phyloP scores from a whole-genome alignment of 106 monocot genomes.

The Dendrobium catenatum region DNA sequence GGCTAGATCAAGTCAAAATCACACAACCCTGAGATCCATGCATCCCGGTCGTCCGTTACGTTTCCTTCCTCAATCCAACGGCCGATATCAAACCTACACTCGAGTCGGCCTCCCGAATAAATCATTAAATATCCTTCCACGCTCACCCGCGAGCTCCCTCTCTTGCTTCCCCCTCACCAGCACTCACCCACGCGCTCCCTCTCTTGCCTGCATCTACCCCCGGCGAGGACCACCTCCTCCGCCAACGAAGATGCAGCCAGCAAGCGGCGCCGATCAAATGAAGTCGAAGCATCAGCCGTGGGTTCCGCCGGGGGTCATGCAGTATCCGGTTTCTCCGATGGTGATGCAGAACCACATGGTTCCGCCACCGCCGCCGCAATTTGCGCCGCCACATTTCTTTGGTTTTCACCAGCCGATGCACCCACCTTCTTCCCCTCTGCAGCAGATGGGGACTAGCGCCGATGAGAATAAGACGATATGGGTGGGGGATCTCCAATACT shows the following conservation, averaged over 20 bases:
- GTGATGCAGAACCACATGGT: slow-evolving; percentile 4
- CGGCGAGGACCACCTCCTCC: background rate
- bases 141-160: background rate
- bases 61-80: background rate
- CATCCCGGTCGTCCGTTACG: background rate
- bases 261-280: background rate
- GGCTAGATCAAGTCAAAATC: background rate
- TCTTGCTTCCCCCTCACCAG: background rate
- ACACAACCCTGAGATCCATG: background rate
- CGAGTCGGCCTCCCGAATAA: slow-evolving; percentile 5
- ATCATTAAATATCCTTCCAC: background rate
- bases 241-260: background rate
- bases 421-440: slow-evolving; percentile 5
- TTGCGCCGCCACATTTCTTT: slow-evolving; percentile 2
- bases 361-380: background rate
- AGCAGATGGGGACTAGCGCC: background rate
- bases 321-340: slow-evolving; percentile 10
- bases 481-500: slow-evolving; percentile 11
- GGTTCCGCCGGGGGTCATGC: slow-evolving; percentile 3
- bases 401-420: slow-evolving; percentile 7
- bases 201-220: background rate
- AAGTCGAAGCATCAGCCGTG: background rate
- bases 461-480: slow-evolving; percentile 12
- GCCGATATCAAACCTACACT: background rate
- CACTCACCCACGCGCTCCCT: background rate